Base-by-base conservation (phyloP, 805 yeast species). In the Pichia scutulata region DNA sequence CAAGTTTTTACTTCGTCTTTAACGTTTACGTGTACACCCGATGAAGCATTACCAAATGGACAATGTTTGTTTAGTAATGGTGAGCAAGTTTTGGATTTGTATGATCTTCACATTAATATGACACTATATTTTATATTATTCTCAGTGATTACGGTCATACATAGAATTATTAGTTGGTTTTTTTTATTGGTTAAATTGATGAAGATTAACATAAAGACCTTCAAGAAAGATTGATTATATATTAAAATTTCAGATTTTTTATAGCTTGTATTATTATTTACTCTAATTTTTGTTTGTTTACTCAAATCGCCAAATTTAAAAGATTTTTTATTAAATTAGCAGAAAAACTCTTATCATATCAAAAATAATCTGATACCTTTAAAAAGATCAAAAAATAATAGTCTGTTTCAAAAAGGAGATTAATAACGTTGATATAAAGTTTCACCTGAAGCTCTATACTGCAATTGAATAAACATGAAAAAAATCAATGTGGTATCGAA, bases 51-150 rank as follows among this genome's bases (percentile, higher is more conserved):
- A 13, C 55, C 59, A 9, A 71, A 70, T 14, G 70, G 64, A 1
- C 51, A 64, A 0, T 84, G 90, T 59, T 56, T 67, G 7, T 71
- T 81, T 56, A 58, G 68, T 13, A 74, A 74, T 14, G 90, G 90
- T 2, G 63, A 68, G 21, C 76, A 75, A 18, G 86, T 84, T 6
- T 61, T 82, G 45, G 71, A 73, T n/a, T 63, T 70, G 16, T 84
- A 81, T 54, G 65, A 72, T 4, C 56, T 84, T 33, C 62, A 65
- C 6, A 62, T 67, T 18, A 63, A 74, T 51, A 61, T 70, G 41
- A 61, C 62, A 14, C 58, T 70, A 18, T 70, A 70, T 42, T 62
- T 74, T 45, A 72, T 73, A 0, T 68, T 74, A 1, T 56, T 75
- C 39, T 52, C 69, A 5, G 71, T 70, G 4, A 65, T 76, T 26